Base-by-base conservation (phyloP, 768 basidiomycete genomes). In the Podaxis rugospora region DNA sequence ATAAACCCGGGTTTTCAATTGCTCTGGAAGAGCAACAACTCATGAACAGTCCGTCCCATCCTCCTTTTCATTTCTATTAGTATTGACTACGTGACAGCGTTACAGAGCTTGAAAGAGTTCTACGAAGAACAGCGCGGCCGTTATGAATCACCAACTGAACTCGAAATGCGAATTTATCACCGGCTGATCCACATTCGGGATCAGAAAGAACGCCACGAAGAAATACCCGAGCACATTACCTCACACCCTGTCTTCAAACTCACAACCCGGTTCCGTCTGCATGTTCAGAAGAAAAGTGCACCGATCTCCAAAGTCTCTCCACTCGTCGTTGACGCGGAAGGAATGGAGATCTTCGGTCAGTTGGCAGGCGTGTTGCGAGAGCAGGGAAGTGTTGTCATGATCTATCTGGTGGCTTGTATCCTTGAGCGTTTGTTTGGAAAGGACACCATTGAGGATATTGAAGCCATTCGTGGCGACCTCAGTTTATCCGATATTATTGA, bases 131-230 rank as follows among this genome's bases (percentile, higher is more conserved):
- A 91, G 60, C 79, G 85, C 0, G 81, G 78, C 7, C 74, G 76
- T 44, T 88, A 88, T 62, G 75, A 86, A 66, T 90, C 89, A 9
- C 85, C 89, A 0, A 90, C 89, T 40, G 95, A 98, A 69, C 83
- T 98, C 50, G 96, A 99, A 73, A 97, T 99, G 87, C 87, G 93
- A 35, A 87, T 97, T 1, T 99, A 98, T 74, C 92, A 95, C 69
- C 86, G 95, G 51, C 84, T 98, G 32, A 88, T 92, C 28, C 93
- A 97, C 67, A 89, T 98, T 47, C 87, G 93, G 28, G 91, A 95
- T 71, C 89, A 90, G 67, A 83, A 74, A 63, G 90, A 90, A 67
- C 89, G 84, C 7, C 86, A 80, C 67, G 92, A 87, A 67, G 85
- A 81, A 66, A 86, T 94, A 39, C 88, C 95, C 0, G 73, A 76